phyloP scores from a whole-genome alignment of 345 rosid genomes.

The Odontarrhena argentea region DNA sequence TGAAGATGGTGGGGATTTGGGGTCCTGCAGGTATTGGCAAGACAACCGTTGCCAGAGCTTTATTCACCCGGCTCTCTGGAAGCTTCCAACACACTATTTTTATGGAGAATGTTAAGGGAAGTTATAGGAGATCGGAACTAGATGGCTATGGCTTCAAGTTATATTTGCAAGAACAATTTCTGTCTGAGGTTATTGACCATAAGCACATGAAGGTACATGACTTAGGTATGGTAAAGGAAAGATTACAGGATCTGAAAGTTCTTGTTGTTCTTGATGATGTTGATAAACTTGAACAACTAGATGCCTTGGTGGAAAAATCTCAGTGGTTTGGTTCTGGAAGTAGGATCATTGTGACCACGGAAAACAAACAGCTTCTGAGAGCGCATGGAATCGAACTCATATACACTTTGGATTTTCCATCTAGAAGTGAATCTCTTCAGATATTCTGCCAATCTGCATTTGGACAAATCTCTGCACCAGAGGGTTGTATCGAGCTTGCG shows the following conservation, averaged over 20 bases:
- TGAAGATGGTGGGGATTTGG: constrained; percentile 34
- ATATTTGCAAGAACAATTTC: constrained; percentile 22
- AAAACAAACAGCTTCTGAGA: constrained; percentile 42
- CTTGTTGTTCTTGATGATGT: constrained; percentile 61
- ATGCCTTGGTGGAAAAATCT: constrained; percentile 47
- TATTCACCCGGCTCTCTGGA: constrained; percentile 12
- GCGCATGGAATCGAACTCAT: constrained; percentile 15
- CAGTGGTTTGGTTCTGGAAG: constrained; percentile 55
- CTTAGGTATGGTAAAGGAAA: constrained; percentile 15
- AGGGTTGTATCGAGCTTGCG: constrained; percentile 17
- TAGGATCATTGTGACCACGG: constrained; percentile 60
- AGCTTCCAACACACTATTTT: constrained; percentile 20
- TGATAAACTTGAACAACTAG: constrained; percentile 46
- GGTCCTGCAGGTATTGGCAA: constrained; percentile 38
- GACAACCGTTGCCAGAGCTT: constrained; percentile 34
- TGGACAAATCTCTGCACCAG: constrained; percentile 8
- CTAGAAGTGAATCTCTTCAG: constrained; percentile 22
- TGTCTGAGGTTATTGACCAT: constrained; percentile 18
- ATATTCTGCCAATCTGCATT: constrained; percentile 34
- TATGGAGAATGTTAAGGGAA: constrained; percentile 13
- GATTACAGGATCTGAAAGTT: constrained; percentile 35
- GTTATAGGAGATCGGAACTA: not conserved
- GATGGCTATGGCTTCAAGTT: not conserved
- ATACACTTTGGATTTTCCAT: constrained; percentile 26
- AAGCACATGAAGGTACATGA: constrained; percentile 27